Conservation (phyloP, 1,284 basidiomycete species). For the Agaricales sp. region DNA sequence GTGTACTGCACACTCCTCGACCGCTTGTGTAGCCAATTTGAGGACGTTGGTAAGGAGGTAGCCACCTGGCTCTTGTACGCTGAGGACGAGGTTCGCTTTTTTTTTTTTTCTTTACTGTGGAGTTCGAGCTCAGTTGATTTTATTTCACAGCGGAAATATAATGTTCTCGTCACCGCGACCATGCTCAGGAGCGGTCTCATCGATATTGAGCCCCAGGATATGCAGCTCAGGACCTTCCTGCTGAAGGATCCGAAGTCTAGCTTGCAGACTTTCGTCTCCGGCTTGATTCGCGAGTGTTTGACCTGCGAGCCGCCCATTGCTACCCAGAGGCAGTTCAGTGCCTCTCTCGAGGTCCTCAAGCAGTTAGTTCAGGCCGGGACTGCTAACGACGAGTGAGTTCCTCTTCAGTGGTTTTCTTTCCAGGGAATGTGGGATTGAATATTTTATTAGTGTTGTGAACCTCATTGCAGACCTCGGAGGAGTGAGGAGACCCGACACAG, state of each 20-base stretch:
- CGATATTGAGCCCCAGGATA: constrained; percentile 74
- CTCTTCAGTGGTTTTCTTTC: constrained; percentile 2
- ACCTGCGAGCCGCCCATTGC: constrained; percentile 72
- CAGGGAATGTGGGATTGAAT: constrained; percentile 5
- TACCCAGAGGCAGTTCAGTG: constrained; percentile 71
- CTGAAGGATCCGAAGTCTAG: constrained; percentile 72
- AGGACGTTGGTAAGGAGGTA: constrained; percentile 94
- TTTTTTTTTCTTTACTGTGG: no score
- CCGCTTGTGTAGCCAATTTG: constrained; percentile 81
- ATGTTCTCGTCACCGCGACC: constrained; percentile 88
- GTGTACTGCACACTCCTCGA: constrained; percentile 87
- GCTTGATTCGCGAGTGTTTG: constrained; percentile 81
- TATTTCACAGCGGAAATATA: constrained; percentile 76
- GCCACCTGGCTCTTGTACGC: constrained; percentile 96
- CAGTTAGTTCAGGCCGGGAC: constrained; percentile 68
- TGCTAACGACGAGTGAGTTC: constrained; percentile 68
- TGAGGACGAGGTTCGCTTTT: constrained; percentile 72
- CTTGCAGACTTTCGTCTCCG: constrained; percentile 77
- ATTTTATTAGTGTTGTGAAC: constrained; percentile 32
- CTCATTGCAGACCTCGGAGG: constrained; percentile 70
- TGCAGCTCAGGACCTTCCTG: constrained; percentile 85
- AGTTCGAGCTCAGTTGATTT: constrained; percentile 4
- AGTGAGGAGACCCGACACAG: constrained; percentile 32
- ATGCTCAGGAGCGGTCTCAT: constrained; percentile 82
- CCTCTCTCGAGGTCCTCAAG: constrained; percentile 75